Evolutionary conservation across 495 filamentous ascomycete species (phyloP).

Genomic region (Penicillium atrosanguineum): DNA sequence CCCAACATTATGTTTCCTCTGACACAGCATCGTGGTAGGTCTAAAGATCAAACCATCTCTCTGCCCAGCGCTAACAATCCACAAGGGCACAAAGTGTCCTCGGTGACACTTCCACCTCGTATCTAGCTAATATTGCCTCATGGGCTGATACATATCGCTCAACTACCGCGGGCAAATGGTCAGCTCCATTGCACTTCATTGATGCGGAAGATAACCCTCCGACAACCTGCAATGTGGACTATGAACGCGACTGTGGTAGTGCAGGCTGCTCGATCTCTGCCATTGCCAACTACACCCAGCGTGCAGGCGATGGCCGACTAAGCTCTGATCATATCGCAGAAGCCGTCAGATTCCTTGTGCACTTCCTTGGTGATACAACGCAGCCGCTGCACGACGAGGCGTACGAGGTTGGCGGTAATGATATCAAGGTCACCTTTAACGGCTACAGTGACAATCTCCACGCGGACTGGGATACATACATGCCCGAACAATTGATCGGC

Average conservation of each 20-base stretch:
- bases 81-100: slow-evolving; percentile 24
- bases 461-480: slow-evolving; percentile 62
- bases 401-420: slow-evolving; percentile 56
- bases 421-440: slow-evolving; percentile 55
- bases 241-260: slow-evolving; percentile 54
- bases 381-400: slow-evolving; percentile 64
- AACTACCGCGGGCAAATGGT: slow-evolving; percentile 53
- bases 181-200: slow-evolving; percentile 57
- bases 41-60: too few relatives aligned
- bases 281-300: slow-evolving; percentile 55
- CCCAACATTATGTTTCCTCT: slow-evolving; percentile 48
- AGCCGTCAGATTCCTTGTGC: slow-evolving; percentile 55
- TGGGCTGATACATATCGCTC: slow-evolving; percentile 62
- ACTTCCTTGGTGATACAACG: slow-evolving; percentile 60
- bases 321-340: slow-evolving; percentile 13
- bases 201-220: slow-evolving; percentile 64
- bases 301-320: slow-evolving; percentile 21
- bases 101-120: slow-evolving; percentile 44
- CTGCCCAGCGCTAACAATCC: slow-evolving; percentile 2
- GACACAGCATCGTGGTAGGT: slow-evolving; percentile 38
- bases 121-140: slow-evolving; percentile 57
- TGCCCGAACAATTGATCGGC: slow-evolving; percentile 56
- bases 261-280: slow-evolving; percentile 60
- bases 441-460: slow-evolving; percentile 58
- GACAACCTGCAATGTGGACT: slow-evolving; percentile 52